These are phyloP conservation scores for Benincasa hispida DNA, from an alignment of 306 rosid genomes.

Conservation along the genomic window DNA sequence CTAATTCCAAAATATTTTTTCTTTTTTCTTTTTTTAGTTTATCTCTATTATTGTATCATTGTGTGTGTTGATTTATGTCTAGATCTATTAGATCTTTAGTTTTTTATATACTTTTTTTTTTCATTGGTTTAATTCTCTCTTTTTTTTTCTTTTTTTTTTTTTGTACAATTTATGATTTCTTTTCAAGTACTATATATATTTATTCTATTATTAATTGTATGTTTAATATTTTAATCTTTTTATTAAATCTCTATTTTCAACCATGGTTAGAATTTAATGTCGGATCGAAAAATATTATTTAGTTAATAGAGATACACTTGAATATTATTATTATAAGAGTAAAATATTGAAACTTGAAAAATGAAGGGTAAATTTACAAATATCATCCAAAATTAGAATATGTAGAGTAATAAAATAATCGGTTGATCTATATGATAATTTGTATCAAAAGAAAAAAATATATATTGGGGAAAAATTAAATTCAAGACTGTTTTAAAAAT, in stretches of 20 bases:
- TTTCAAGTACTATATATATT: too few relatives aligned
- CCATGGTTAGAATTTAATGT: too few relatives aligned
- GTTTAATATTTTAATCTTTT: not conserved
- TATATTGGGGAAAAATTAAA: too few relatives aligned
- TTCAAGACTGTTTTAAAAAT: too few relatives aligned
- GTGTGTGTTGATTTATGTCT: not conserved
- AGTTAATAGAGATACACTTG: not conserved
- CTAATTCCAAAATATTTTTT: slow-evolving; percentile 1
- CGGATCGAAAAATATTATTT: too few relatives aligned
- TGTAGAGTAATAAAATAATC: too few relatives aligned
- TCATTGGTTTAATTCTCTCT: not conserved
- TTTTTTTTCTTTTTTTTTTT: too few relatives aligned
- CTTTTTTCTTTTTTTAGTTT: not conserved
- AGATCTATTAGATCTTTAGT: not conserved
- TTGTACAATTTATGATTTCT: not conserved
- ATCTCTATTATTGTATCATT: not conserved
- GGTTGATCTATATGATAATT: too few relatives aligned
- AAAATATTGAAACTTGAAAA: not conserved
- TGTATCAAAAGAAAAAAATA: too few relatives aligned
- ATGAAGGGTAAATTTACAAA: not conserved
- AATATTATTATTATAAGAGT: not conserved
- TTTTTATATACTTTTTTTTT: not conserved
- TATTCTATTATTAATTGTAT: not conserved
- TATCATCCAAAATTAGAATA: too few relatives aligned
- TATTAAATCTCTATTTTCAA: too few relatives aligned